These are phyloP conservation scores for Cinchona pubescens DNA, from an alignment of 257 asterid species.

Conservation along the genomic window DNA sequence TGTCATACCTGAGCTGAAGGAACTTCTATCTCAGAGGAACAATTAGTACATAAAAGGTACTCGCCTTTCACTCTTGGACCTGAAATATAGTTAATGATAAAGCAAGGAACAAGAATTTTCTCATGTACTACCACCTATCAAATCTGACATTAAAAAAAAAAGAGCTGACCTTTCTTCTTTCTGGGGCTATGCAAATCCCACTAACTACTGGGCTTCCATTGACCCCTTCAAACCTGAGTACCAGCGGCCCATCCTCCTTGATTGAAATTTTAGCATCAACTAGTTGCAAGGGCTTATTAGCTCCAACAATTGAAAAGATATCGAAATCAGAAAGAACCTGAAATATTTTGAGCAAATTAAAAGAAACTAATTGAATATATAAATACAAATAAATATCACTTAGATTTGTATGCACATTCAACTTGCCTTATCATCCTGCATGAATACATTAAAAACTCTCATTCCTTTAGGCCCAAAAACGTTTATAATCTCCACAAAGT, in stretches of 20 bases:
- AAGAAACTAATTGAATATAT: too few relatives aligned
- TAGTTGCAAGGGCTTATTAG: slow-evolving; percentile 82
- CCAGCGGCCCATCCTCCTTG: slow-evolving; percentile 54
- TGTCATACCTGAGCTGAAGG: too few relatives aligned
- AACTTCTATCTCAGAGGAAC: too few relatives aligned
- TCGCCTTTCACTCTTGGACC: too few relatives aligned
- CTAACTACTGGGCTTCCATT: slow-evolving; percentile 81
- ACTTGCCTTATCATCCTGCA: slow-evolving; percentile 93
- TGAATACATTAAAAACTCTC: slow-evolving; percentile 73
- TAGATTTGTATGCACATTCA: neutral
- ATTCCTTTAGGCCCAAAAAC: slow-evolving; percentile 85
- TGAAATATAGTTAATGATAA: too few relatives aligned
- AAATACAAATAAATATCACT: too few relatives aligned
- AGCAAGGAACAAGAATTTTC: too few relatives aligned
- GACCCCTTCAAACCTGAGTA: slow-evolving; percentile 70
- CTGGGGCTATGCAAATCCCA: slow-evolving; percentile 85
- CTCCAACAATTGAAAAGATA: slow-evolving; percentile 82
- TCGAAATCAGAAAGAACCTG: slow-evolving; percentile 87
- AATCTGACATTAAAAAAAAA: slow-evolving; percentile 32
- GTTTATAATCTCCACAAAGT: slow-evolving; percentile 83
- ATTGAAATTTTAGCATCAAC: slow-evolving; percentile 60
- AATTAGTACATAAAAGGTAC: too few relatives aligned
- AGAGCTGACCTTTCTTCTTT: slow-evolving; percentile 44
- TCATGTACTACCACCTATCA: slow-evolving; percentile 58
- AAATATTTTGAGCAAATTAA: too few relatives aligned